Base-by-base conservation (phyloP, 225 moss, liverwort and hornwort species). In the Polytrichum formosum region DNA sequence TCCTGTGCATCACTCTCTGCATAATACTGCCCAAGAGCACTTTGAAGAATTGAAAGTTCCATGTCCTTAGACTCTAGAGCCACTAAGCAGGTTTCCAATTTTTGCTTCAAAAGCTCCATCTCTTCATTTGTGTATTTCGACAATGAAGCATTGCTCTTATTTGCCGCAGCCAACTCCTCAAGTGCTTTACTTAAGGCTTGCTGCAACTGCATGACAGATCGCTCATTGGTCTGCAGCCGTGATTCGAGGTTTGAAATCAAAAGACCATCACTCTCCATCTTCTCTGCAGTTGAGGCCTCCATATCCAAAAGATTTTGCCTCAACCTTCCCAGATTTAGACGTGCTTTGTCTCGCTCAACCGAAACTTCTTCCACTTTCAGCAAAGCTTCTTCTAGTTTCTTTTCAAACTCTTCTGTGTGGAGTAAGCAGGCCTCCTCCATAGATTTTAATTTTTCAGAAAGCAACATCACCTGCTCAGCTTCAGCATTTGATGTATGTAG, bases 11-110 rank as follows among this genome's bases (percentile, higher is more conserved):
- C 94, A 72, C 90, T 92, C 77, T 99, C 98, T 62, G 98, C 98
- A 82, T 92, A 99, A 73, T 94, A 99, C 80, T 99, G 98, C 70
- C 98, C 98, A 69, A 99, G 94, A 77, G 98, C 98, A 70, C 92
- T 94, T 73, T 99, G 98, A 77, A 99, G 92, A 73, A 94, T 99
- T 59, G 87, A 92, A 67, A 99, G 91, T 76, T 99, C 98, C 54
- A 83, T 73, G 71, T 99, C 94, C 70, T 99, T 99, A 23, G 94
- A 92, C 71, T 99, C 92, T 35, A 94, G 63, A 59, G 85, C 91
- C 69, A 83, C 83, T 37, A 88, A 76, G 73, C 91, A 94, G 64
- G 78, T 87, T 74, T 87, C 73, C n/a, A 99, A 80, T 70, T 87
- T 91, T 26, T 87, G 98, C 54, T 87, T 88, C 21, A 99, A 78